Evolutionary conservation across 164 flowering plant species (phyloP).

Genomic region (Echeveria elegans): DNA sequence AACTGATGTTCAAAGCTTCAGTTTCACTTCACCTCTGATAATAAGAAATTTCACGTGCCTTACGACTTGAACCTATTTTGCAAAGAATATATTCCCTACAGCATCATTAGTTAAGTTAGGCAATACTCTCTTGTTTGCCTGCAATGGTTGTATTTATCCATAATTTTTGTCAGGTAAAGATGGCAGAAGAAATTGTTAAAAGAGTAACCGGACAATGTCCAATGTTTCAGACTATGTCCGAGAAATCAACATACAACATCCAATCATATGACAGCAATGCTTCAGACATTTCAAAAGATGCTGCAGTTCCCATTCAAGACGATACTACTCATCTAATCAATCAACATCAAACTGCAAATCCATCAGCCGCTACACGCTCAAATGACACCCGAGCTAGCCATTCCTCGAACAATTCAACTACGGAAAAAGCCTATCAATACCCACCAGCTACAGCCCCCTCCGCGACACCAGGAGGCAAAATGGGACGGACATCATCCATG

Average conservation of each 20-base stretch:
- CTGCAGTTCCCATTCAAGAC: slow-evolving; percentile 64
- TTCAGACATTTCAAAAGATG: slow-evolving; percentile 59
- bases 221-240: slow-evolving; percentile 54
- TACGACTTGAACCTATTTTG: neutral
- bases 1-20: neutral
- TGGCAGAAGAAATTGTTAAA: slow-evolving; percentile 88
- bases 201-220: slow-evolving; percentile 75
- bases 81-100: too few species aligned
- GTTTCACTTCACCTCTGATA: neutral
- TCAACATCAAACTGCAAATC: slow-evolving; percentile 27
- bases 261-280: slow-evolving; percentile 47
- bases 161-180: slow-evolving; percentile 56
- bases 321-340: slow-evolving; percentile 37
- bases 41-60: neutral
- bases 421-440: slow-evolving; percentile 28
- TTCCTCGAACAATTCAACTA: slow-evolving; percentile 31
- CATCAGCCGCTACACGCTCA: slow-evolving; percentile 2
- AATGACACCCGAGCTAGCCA: slow-evolving; percentile 30
- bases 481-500: slow-evolving; percentile 58
- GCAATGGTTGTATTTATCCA: neutral
- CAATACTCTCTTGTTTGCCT: neutral
- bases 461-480: slow-evolving; percentile 28
- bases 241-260: slow-evolving; percentile 39
- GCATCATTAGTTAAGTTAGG: neutral
- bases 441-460: slow-evolving; percentile 12